Percentiles rank a stretch among this genome's conserved stretches.
Evolutionary conservation across 176 grass and related monocot species (phyloP).

Genomic region (Oryza brachyantha): DNA sequence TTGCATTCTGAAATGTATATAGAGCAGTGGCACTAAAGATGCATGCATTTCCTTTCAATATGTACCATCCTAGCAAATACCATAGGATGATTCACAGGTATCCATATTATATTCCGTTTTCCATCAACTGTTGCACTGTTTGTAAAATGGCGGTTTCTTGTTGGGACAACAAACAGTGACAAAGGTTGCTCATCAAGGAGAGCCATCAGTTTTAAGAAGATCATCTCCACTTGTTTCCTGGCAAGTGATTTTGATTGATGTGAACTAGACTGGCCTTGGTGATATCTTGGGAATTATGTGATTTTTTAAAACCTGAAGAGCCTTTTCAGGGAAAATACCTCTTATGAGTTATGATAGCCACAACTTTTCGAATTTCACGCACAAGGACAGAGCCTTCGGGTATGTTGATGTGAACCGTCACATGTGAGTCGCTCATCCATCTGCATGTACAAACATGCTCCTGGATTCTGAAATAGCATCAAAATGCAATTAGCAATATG

Average conservation of each 20-base stretch:
- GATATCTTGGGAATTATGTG: constrained; percentile 21
- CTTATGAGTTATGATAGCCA: neutral
- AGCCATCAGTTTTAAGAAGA: constrained; percentile 16
- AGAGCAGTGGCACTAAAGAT: neutral
- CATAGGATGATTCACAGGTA: constrained; percentile 7
- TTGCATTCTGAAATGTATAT: neutral
- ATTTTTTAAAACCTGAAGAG: neutral
- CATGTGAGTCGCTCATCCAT: constrained; percentile 69
- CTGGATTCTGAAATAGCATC: constrained; percentile 72
- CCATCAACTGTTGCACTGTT: neutral
- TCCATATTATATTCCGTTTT: constrained; percentile 6
- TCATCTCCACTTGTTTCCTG: constrained; percentile 30
- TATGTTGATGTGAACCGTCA: constrained; percentile 82
- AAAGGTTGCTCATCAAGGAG: constrained; percentile 12
- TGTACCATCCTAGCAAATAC: constrained; percentile 13
- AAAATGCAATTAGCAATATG: constrained; percentile 15
- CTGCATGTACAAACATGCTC: constrained; percentile 85
- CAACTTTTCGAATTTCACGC: constrained; percentile 48
- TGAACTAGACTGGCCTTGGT: constrained; percentile 22
- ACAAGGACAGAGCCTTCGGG: constrained; percentile 84
- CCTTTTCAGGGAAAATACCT: constrained; percentile 13
- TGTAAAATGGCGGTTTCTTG: neutral
- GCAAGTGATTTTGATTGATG: constrained; percentile 10
- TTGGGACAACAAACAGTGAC: neutral
- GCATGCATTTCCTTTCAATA: constrained; percentile 12